phyloP scores from a whole-genome alignment of 768 basidiomycete species.

The Mycena crocata region DNA sequence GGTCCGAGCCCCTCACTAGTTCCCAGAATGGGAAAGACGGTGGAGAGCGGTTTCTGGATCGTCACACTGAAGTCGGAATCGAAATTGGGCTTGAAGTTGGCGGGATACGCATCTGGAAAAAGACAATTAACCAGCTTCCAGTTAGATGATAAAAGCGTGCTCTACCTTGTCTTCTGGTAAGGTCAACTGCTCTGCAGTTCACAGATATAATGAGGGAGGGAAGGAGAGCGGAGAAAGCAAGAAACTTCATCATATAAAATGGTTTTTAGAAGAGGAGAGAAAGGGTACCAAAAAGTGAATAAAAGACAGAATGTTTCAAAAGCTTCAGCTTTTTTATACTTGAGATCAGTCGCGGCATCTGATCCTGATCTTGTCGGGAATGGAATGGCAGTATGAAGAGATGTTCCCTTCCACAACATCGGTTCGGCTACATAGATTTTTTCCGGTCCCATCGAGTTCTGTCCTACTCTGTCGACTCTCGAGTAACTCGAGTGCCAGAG shows the following conservation, averaged over 20 bases:
- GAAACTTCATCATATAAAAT: constrained; percentile 20
- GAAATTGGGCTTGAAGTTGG: constrained; percentile 34
- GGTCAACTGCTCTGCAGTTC: constrained; percentile 22
- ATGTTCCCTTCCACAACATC: too few species aligned
- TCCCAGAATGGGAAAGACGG: constrained; percentile 31
- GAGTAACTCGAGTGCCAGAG: too few species aligned
- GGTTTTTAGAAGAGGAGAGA: neutral
- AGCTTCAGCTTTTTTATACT: too few species aligned
- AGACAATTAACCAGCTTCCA: neutral
- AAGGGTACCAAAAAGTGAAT: too few species aligned
- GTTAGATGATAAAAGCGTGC: neutral
- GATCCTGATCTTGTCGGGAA: too few species aligned
- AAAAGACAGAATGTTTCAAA: too few species aligned
- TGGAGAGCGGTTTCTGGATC: constrained; percentile 26
- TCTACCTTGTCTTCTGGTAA: constrained; percentile 15
- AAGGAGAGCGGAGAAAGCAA: constrained; percentile 6
- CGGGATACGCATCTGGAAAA: constrained; percentile 21
- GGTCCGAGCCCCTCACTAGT: constrained; percentile 21
- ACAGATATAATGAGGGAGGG: constrained; percentile 13
- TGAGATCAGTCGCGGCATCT: too few species aligned
- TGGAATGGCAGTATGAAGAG: too few species aligned
- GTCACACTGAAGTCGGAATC: constrained; percentile 19
- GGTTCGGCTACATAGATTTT: too few species aligned
- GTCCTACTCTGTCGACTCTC: too few species aligned
- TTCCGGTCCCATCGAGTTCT: too few species aligned